Evolutionary conservation across 345 rosid species (phyloP).

Genomic region (Populus ilicifolia): DNA sequence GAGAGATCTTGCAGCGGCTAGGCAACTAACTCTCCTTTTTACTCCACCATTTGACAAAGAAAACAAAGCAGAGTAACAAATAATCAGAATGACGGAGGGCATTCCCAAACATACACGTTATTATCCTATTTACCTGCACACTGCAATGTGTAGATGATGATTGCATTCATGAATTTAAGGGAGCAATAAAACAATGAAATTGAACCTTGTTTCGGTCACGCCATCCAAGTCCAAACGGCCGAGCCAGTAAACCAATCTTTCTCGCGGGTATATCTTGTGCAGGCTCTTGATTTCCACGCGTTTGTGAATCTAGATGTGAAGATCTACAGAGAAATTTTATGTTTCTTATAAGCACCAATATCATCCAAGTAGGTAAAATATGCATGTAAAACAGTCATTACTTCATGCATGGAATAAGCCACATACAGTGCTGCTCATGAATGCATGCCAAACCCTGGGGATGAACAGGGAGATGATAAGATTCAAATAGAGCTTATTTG

Average conservation of each 20-base stretch:
- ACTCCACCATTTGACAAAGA: neutral
- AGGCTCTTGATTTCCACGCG: conserved; percentile 51
- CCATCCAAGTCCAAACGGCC: conserved; percentile 98
- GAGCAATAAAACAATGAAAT: neutral
- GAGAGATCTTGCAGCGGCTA: neutral
- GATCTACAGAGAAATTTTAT: conserved; percentile 39
- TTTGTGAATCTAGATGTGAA: conserved; percentile 48
- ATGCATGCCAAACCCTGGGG: neutral
- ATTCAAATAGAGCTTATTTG: neutral
- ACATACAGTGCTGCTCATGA: neutral
- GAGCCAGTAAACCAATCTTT: conserved; percentile 70
- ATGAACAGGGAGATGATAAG: neutral
- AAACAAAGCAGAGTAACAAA: neutral
- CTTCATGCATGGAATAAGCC: neutral
- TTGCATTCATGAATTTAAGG: neutral
- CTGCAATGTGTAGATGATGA: neutral
- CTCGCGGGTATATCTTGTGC: conserved; percentile 61
- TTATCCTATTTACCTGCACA: neutral
- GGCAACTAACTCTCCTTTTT: neutral
- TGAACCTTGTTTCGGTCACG: conserved; percentile 91
- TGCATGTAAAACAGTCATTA: neutral
- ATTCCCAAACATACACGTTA: neutral
- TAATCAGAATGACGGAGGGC: neutral
- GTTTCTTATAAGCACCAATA: conserved; percentile 2
- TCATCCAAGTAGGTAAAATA: neutral